Percentiles rank a stretch among this genome's conserved stretches.
Conservation (phyloP, 2,329 filamentous ascomycete genomes). For the Pseudogymnoascus sp. region DNA sequence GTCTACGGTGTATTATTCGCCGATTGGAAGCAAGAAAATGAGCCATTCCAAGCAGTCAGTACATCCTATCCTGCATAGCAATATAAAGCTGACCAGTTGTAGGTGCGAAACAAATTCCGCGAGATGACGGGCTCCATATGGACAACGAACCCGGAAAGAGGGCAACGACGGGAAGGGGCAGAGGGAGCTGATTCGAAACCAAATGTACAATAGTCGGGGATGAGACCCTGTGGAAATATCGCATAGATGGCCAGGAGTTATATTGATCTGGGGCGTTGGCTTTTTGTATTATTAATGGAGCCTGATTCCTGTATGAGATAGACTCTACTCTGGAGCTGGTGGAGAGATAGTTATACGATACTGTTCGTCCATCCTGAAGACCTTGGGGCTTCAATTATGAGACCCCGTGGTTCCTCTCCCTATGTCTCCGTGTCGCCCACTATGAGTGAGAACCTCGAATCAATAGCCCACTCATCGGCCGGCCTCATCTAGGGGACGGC, state of each 20-base stretch:
- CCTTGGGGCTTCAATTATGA: neutral
- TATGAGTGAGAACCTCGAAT: neutral
- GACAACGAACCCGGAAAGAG: constrained; percentile 25
- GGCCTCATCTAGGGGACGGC: neutral
- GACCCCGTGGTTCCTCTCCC: neutral
- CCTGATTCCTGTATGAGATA: neutral
- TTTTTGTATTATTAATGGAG: constrained; percentile 2
- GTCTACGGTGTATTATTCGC: constrained; percentile 56
- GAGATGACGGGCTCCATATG: constrained; percentile 32
- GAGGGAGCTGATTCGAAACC: constrained; percentile 22
- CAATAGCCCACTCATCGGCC: neutral
- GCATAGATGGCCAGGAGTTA: neutral
- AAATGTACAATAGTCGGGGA: constrained; percentile 11
- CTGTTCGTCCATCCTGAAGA: neutral
- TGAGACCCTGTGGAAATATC: neutral
- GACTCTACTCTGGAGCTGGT: constrained; percentile 1
- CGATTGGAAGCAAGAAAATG: constrained; percentile 43
- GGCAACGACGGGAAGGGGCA: constrained; percentile 18
- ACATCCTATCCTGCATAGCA: neutral
- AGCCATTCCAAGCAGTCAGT: constrained; percentile 48
- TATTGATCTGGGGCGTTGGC: constrained; percentile 1
- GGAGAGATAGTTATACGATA: neutral
- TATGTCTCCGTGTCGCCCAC: neutral
- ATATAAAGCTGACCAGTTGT: constrained; percentile 11
- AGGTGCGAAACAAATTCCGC: constrained; percentile 40